phyloP scores from a whole-genome alignment of 208 protist species.

The Leishmania aethiopica region DNA sequence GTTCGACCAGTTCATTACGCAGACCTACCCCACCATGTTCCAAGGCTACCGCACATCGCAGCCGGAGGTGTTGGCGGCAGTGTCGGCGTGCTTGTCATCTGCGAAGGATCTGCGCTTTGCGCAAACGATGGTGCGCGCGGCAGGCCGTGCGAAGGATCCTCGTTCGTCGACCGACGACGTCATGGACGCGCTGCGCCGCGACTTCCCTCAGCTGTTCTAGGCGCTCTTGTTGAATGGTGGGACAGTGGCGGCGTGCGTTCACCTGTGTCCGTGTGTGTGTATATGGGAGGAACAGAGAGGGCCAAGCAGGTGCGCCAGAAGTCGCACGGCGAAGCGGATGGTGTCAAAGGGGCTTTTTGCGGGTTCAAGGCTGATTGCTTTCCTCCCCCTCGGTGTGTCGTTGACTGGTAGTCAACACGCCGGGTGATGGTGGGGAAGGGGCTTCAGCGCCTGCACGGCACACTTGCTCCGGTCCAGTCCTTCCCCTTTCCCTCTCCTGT shows the following conservation, averaged over 20 bases:
- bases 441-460: neutral
- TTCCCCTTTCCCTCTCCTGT: neutral
- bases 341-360: neutral
- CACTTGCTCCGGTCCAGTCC: neutral
- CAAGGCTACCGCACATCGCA: conserved; percentile 79
- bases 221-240: neutral
- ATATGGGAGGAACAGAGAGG: neutral
- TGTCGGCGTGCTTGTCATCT: conserved; percentile 62
- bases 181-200: conserved; percentile 70
- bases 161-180: conserved; percentile 70
- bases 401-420: too few species aligned
- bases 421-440: neutral
- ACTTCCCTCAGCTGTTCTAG: conserved; percentile 69
- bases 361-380: neutral
- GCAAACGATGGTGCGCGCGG: conserved; percentile 65
- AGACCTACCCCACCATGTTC: conserved; percentile 74
- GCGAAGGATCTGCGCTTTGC: conserved; percentile 69
- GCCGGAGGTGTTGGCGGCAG: conserved; percentile 68
- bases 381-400: neutral
- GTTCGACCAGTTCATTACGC: conserved; percentile 79
- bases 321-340: neutral
- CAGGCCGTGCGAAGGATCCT: conserved; percentile 60
- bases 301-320: neutral
- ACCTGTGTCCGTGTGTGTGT: neutral
- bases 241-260: neutral